Evolutionary conservation across 495 filamentous ascomycete species (phyloP).

Genomic region (Penicillium manginii): DNA sequence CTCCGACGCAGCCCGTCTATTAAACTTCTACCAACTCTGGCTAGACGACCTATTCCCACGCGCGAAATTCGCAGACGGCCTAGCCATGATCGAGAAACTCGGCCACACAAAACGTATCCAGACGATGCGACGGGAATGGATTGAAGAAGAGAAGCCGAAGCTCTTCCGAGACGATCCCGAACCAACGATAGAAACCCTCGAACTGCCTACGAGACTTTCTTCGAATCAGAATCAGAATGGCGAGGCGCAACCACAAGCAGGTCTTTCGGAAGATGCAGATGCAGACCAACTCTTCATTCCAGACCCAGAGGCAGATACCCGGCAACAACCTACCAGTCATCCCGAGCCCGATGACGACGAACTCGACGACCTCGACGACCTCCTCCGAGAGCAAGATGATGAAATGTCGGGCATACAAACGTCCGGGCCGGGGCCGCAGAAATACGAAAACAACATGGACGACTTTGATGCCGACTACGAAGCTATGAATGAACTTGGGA

Average conservation of each 20-base stretch:
- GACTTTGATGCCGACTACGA: constrained; percentile 38
- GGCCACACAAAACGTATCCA: constrained; percentile 81
- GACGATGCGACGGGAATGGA: constrained; percentile 80
- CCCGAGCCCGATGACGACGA: constrained; percentile 41
- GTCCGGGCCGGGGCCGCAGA: background rate
- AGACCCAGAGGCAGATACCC: constrained; percentile 21
- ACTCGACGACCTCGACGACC: constrained; percentile 44
- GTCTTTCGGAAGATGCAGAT: background rate
- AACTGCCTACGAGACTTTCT: constrained; percentile 9
- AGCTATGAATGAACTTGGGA: constrained; percentile 37
- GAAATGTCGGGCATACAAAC: background rate
- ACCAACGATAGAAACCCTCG: constrained; percentile 4
- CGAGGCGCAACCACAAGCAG: background rate
- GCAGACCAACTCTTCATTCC: constrained; percentile 32
- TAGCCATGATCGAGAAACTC: constrained; percentile 90
- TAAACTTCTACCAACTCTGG: constrained; percentile 95
- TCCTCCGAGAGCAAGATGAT: constrained; percentile 40
- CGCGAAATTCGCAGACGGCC: constrained; percentile 88
- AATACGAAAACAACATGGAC: constrained; percentile 3
- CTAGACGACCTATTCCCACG: constrained; percentile 95
- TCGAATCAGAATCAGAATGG: constrained; percentile 8
- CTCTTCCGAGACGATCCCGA: constrained; percentile 9
- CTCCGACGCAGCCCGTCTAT: constrained; percentile 76
- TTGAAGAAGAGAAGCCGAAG: constrained; percentile 65
- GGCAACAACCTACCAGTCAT: constrained; percentile 9